Conservation (phyloP, 2,329 filamentous ascomycete genomes). For the Cladorrhinum sp. region DNA sequence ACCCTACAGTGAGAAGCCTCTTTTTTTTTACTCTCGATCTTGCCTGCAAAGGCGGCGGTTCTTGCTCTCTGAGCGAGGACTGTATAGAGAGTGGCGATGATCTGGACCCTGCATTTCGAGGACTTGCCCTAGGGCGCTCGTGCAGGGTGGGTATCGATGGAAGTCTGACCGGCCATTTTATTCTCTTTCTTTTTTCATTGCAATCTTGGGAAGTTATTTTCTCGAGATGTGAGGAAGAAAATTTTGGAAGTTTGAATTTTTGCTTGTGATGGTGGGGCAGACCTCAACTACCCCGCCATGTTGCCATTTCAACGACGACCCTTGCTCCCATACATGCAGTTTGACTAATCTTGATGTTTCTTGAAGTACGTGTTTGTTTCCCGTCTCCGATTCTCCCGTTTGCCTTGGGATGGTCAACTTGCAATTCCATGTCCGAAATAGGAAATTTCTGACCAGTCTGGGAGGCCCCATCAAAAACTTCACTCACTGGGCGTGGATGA, state of each 20-base stretch:
- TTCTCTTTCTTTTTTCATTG: constrained; percentile 53
- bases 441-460: too few species aligned
- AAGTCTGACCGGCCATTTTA: constrained; percentile 89
- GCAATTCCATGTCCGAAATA: too few species aligned
- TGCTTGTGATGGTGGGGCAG: not conserved
- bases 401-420: too few species aligned
- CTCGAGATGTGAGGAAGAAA: constrained; percentile 53
- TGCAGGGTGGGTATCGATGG: constrained; percentile 78
- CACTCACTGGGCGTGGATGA: not conserved
- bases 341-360: too few species aligned
- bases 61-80: constrained; percentile 34
- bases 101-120: constrained; percentile 70
- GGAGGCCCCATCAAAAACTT: too few species aligned
- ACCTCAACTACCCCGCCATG: not conserved
- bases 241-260: not conserved
- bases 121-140: constrained; percentile 75
- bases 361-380: too few species aligned
- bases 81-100: constrained; percentile 93
- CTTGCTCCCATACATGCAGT: not conserved
- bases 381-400: too few species aligned
- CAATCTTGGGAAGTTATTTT: constrained; percentile 40
- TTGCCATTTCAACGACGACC: not conserved
- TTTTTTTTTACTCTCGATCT: constrained; percentile 58
- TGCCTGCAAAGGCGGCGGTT: constrained; percentile 61
- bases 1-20: constrained; percentile 78